Evolutionary conservation across 176 grass and related monocot genomes (phyloP).

Genomic region (Ensete ventricosum): DNA sequence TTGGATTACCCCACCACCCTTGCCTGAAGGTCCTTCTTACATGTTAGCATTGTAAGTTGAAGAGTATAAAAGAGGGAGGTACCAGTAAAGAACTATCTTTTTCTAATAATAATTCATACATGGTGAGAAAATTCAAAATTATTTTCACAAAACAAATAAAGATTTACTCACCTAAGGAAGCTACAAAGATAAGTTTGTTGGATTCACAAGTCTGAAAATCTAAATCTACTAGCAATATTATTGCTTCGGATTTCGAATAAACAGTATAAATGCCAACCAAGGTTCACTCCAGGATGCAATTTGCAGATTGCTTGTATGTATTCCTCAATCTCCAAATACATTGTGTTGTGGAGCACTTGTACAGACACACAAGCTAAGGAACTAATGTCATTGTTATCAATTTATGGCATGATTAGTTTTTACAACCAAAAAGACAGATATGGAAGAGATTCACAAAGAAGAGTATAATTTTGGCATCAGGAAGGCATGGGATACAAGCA

Average conservation of each 20-base stretch:
- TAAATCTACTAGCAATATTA: not conserved
- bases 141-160: not conserved
- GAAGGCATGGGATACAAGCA: not conserved
- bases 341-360: not conserved
- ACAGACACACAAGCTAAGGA: not conserved
- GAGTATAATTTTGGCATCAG: not conserved
- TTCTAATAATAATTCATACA: not conserved
- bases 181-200: not conserved
- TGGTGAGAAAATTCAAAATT: not conserved
- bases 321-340: not conserved
- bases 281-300: not conserved
- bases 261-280: not conserved
- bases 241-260: not conserved
- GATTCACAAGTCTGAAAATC: too few species aligned
- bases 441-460: not conserved
- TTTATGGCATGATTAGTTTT: not conserved
- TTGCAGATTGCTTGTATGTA: not conserved
- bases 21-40: slow-evolving; percentile 1
- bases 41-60: not conserved
- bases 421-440: not conserved
- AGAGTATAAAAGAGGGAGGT: not conserved
- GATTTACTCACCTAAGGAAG: not conserved
- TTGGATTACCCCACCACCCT: slow-evolving; percentile 25
- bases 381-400: not conserved
- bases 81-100: not conserved